A percentile compares a stretch with the other conserved stretches of the same genome.
Conservation (phyloP, 257 asterid species). For the Coffea eugenioides region DNA sequence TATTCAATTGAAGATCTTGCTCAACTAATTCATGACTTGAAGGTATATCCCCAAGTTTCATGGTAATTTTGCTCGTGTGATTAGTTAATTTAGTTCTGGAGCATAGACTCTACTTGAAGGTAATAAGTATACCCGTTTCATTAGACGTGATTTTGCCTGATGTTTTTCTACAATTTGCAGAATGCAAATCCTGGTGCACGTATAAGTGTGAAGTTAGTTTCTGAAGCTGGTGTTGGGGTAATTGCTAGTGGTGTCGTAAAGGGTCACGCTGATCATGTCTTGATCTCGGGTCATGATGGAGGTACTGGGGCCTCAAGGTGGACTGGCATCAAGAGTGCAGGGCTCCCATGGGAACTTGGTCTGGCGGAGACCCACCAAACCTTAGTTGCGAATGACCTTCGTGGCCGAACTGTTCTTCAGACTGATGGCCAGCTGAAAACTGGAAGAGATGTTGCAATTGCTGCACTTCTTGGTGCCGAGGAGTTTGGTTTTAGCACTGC, state of each 20-base stretch:
- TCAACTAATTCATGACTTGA: conserved; percentile 93
- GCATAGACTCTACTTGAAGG: background rate
- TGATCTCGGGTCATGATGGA: conserved; percentile 99
- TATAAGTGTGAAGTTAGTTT: conserved; percentile 92
- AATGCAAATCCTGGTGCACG: conserved; percentile 98
- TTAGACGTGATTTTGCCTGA: background rate
- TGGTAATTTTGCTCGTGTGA: background rate
- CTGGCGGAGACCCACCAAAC: conserved; percentile 99
- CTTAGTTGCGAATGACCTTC: conserved; percentile 95
- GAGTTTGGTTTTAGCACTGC: conserved; percentile 99
- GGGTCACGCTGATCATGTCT: conserved; percentile 96
- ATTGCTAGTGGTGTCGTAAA: conserved; percentile 98
- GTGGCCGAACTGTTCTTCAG: conserved; percentile 91
- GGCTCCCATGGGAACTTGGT: conserved; percentile 99
- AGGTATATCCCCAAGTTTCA: conserved; percentile 41
- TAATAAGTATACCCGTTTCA: background rate
- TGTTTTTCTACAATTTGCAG: conserved; percentile 32
- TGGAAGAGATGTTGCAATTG: conserved; percentile 96
- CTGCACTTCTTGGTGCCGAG: conserved; percentile 99
- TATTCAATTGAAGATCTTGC: conserved; percentile 99
- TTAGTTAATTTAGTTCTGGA: background rate
- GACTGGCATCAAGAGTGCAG: conserved; percentile 99
- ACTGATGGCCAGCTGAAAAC: conserved; percentile 98
- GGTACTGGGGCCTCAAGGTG: conserved; percentile 99
- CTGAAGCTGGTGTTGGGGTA: conserved; percentile 99